phyloP scores from a whole-genome alignment of 768 basidiomycete genomes.

The Tulasnella sp. region DNA sequence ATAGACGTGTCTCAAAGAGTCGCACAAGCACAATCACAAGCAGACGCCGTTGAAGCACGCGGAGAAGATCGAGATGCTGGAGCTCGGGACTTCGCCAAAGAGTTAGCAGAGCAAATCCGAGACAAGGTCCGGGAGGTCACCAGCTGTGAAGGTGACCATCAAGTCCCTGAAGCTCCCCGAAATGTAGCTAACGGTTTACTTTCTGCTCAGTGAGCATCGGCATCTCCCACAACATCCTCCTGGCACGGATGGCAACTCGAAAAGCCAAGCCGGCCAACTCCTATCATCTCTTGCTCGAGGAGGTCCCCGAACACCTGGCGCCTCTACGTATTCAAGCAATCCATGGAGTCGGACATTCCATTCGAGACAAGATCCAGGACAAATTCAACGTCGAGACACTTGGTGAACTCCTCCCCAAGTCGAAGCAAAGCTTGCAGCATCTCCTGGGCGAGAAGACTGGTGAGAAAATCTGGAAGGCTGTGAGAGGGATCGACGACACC shows the following conservation, averaged over 20 bases:
- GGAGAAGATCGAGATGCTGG: slow-evolving; percentile 21
- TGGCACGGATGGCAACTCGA: slow-evolving; percentile 85
- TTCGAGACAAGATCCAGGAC: slow-evolving; percentile 64
- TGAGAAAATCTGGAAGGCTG: slow-evolving; percentile 71
- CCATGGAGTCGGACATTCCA: slow-evolving; percentile 75
- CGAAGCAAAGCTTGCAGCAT: slow-evolving; percentile 57
- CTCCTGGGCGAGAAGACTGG: slow-evolving; percentile 72
- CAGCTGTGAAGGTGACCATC: slow-evolving; percentile 61
- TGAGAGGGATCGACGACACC: slow-evolving; percentile 74
- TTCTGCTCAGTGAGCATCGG: slow-evolving; percentile 69
- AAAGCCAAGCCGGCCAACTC: slow-evolving; percentile 85
- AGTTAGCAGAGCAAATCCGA: slow-evolving; percentile 73
- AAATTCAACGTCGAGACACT: slow-evolving; percentile 64
- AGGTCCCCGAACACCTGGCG: slow-evolving; percentile 44
- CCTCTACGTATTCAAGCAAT: slow-evolving; percentile 68
- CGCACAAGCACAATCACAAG: slow-evolving; percentile 19
- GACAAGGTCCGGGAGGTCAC: slow-evolving; percentile 66
- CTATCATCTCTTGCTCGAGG: slow-evolving; percentile 53
- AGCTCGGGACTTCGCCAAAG: slow-evolving; percentile 50
- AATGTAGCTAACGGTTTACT: not conserved
- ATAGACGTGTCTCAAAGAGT: slow-evolving; percentile 71
- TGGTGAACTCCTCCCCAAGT: slow-evolving; percentile 49
- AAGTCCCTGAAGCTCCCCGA: not conserved
- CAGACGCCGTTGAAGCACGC: not conserved
- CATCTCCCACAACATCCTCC: slow-evolving; percentile 80